phyloP scores from a whole-genome alignment of 169 alveolate genomes.

The Plasmodium chabaudi region DNA sequence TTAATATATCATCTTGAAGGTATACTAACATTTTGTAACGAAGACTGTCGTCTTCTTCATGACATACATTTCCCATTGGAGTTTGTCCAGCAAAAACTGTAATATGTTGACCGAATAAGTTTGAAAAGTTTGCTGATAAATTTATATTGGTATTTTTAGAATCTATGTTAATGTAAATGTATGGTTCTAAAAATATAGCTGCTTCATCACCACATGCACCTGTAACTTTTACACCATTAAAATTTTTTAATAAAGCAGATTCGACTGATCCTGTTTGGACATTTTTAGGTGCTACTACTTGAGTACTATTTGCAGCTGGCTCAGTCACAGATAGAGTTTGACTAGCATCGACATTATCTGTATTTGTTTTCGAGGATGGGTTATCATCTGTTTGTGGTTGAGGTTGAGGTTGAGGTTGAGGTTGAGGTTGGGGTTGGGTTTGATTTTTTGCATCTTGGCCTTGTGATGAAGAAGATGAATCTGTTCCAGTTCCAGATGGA shows the following conservation, averaged over 20 bases:
- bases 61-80: no score
- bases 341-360: no score
- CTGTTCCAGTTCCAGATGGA: background rate
- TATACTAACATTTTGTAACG: background rate
- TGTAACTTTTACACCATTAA: slow-evolving; percentile 12
- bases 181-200: slow-evolving; percentile 16
- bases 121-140: background rate
- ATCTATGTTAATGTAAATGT: background rate
- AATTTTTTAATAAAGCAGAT: slow-evolving; percentile 3
- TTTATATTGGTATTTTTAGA: background rate
- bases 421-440: no score
- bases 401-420: no score
- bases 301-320: background rate
- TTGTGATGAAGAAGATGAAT: no score
- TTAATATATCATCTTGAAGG: background rate
- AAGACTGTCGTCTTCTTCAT: background rate
- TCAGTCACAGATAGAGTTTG: background rate
- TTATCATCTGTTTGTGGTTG: no score
- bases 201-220: slow-evolving; percentile 41
- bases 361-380: no score
- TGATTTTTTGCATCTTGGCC: background rate
- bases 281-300: background rate
- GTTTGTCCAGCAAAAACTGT: no score
- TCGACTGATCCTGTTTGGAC: background rate
- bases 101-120: no score